Evolutionary conservation across 2,329 filamentous ascomycete genomes (phyloP).

Genomic region (Exophiala viscosa): DNA sequence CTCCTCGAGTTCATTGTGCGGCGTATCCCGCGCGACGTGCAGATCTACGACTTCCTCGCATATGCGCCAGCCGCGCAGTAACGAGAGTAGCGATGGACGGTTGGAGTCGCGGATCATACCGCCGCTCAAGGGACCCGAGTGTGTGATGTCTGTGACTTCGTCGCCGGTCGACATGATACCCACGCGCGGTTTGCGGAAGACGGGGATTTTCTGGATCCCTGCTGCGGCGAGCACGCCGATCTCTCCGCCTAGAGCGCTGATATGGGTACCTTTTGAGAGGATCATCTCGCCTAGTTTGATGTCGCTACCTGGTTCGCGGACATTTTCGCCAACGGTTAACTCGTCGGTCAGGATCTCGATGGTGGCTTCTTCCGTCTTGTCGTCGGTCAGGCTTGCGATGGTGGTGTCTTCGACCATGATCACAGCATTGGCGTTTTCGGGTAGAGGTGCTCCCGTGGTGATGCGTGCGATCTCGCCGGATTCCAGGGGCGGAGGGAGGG

Average conservation of each 20-base stretch:
- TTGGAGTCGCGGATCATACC: constrained; percentile 95
- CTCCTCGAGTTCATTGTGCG: constrained; percentile 68
- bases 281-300: constrained; percentile 67
- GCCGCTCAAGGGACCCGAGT: constrained; percentile 57
- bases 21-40: constrained; percentile 64
- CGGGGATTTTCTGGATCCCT: constrained; percentile 65
- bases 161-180: constrained; percentile 92
- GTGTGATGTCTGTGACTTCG: constrained; percentile 74
- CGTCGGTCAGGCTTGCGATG: constrained; percentile 59
- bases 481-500: constrained; percentile 58
- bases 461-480: constrained; percentile 80
- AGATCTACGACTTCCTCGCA: constrained; percentile 66
- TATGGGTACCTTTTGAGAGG: constrained; percentile 71
- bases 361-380: constrained; percentile 78
- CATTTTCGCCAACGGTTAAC: constrained; percentile 76
- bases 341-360: constrained; percentile 79
- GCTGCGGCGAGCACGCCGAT: constrained; percentile 85
- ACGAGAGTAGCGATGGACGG: constrained; percentile 78
- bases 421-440: constrained; percentile 81
- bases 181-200: constrained; percentile 73
- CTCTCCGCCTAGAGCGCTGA: constrained; percentile 84
- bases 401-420: constrained; percentile 96
- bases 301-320: constrained; percentile 88
- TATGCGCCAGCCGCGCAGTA: constrained; percentile 70
- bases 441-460: constrained; percentile 89